Conservation (phyloP, 176 grass and related monocot genomes). For the Saccharum officinarum region DNA sequence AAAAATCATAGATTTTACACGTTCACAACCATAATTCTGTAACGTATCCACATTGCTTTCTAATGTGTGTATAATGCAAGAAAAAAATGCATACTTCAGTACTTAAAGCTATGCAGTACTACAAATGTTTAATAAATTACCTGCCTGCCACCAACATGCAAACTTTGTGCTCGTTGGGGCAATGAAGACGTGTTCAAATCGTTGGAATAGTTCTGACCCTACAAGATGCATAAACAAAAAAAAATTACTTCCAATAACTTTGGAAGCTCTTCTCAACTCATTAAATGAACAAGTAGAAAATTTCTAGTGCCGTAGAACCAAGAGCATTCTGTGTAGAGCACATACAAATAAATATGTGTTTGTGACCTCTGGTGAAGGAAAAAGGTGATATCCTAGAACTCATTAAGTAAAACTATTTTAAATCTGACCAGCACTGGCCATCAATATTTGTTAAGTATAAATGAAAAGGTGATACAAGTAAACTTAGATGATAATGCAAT, state of each 20-base stretch:
- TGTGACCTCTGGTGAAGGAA: background rate
- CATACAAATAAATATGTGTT: background rate
- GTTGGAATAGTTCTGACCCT: conserved; percentile 47
- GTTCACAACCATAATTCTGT: background rate
- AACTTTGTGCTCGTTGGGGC: conserved; percentile 26
- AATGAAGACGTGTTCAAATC: conserved; percentile 37
- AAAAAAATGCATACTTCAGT: conserved; percentile 6
- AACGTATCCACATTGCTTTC: background rate
- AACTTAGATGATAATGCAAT: background rate
- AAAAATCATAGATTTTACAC: background rate
- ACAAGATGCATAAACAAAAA: conserved; percentile 29
- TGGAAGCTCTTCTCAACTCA: conserved; percentile 11
- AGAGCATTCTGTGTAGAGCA: background rate
- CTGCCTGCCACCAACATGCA: conserved; percentile 49
- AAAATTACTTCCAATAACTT: background rate
- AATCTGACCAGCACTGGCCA: background rate
- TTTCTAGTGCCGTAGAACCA: conserved; percentile 5
- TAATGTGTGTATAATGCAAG: background rate
- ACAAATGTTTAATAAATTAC: conserved; percentile 33
- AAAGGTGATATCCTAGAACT: background rate
- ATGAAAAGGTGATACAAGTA: background rate
- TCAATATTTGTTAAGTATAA: background rate
- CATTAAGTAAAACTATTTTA: background rate
- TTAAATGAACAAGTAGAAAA: background rate
- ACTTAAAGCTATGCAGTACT: background rate